Evolutionary conservation across 164 flowering plant species (phyloP).

Genomic region (Berberis thunbergii): DNA sequence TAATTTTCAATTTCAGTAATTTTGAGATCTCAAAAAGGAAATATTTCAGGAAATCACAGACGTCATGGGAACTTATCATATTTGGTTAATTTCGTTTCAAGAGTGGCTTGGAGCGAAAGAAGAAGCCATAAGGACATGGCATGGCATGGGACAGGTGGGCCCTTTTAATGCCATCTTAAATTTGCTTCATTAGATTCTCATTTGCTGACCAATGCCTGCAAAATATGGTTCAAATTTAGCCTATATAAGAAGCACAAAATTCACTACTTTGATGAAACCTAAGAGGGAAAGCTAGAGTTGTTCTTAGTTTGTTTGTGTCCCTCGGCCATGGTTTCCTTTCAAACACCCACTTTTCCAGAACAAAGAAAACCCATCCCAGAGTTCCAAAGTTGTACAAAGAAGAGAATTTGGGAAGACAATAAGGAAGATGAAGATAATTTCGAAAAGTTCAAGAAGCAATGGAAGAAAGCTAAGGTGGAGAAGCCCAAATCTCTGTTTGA

Average conservation of each 20-base stretch:
- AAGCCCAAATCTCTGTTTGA: slow-evolving; percentile 15
- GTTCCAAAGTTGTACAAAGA: slow-evolving; percentile 27
- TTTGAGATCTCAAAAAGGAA: no score
- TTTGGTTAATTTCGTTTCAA: no score
- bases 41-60: no score
- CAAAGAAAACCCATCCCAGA: slow-evolving; percentile 14
- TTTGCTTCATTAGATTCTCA: slow-evolving; percentile 26
- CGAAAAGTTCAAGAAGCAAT: slow-evolving; percentile 8
- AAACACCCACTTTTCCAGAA: slow-evolving; percentile 20
- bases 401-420: slow-evolving; percentile 45
- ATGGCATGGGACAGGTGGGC: slow-evolving; percentile 19
- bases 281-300: slow-evolving; percentile 3
- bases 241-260: slow-evolving; percentile 6
- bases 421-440: slow-evolving; percentile 1
- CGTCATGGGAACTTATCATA: no score
- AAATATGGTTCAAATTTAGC: slow-evolving; percentile 3
- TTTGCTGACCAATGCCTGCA: neutral
- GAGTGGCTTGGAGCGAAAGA: no score
- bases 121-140: no score
- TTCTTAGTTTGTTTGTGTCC: neutral
- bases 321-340: slow-evolving; percentile 45
- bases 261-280: neutral
- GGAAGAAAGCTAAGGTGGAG: slow-evolving; percentile 3
- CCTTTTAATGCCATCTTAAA: slow-evolving; percentile 30
- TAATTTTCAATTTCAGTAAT: no score